Conservation (phyloP, 2,329 filamentous ascomycete species). For the Aquanectria penicillioides region DNA sequence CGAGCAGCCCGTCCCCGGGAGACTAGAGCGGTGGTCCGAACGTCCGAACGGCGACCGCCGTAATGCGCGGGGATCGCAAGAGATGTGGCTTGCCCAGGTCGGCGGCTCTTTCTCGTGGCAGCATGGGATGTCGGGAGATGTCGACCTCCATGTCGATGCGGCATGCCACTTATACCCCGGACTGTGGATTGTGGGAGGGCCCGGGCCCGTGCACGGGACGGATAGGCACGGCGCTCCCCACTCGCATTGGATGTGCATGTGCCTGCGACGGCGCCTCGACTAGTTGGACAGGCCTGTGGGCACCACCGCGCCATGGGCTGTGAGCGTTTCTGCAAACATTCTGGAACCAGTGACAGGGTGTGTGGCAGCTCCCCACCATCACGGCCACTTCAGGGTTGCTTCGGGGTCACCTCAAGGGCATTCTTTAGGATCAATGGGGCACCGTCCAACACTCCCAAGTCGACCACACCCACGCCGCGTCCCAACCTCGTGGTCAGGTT, state of each 20-base stretch:
- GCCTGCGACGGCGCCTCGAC: constrained; percentile 21
- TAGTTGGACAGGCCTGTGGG: neutral
- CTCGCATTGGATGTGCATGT: constrained; percentile 13
- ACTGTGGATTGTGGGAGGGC: constrained; percentile 18
- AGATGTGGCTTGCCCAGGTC: constrained; percentile 26
- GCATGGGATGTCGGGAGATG: constrained; percentile 17
- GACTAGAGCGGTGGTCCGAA: constrained; percentile 23
- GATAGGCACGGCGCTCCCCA: constrained; percentile 24
- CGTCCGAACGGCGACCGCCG: constrained; percentile 30
- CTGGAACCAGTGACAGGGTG: constrained; percentile 33
- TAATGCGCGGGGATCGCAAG: constrained; percentile 22
- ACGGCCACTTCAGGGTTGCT: constrained; percentile 21
- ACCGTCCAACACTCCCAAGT: neutral
- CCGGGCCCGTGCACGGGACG: constrained; percentile 25
- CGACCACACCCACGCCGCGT: constrained; percentile 14
- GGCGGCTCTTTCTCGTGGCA: constrained; percentile 33
- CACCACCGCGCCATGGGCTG: neutral
- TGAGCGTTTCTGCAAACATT: constrained; percentile 35
- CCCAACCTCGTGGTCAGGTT: constrained; percentile 14
- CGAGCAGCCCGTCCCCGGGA: constrained; percentile 14
- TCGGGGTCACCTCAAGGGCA: constrained; percentile 2
- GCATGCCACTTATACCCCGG: constrained; percentile 28
- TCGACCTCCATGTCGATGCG: constrained; percentile 17
- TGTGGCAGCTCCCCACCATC: constrained; percentile 30
- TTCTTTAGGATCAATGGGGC: neutral